phyloP scores from a whole-genome alignment of 345 rosid species.

The Noccaea caerulescens region DNA sequence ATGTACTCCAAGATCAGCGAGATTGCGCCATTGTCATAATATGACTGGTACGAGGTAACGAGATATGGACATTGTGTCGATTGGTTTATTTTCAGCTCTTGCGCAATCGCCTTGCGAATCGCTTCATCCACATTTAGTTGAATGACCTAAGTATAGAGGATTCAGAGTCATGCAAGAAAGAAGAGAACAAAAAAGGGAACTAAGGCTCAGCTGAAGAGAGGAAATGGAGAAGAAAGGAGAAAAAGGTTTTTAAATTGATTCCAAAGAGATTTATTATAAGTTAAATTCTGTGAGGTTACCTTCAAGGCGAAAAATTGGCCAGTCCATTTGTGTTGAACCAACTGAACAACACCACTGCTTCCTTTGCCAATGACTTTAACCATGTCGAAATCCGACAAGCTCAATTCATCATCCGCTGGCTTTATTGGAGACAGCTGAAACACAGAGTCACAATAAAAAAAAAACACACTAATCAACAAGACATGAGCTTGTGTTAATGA shows the following conservation, averaged over 20 bases:
- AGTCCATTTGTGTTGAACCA: conserved; percentile 97
- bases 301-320: conserved; percentile 88
- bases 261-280: not conserved
- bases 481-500: not conserved
- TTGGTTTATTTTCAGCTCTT: conserved; percentile 82
- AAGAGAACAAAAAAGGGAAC: conserved; percentile 13
- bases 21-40: conserved; percentile 76
- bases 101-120: conserved; percentile 65
- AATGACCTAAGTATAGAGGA: conserved; percentile 54
- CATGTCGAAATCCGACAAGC: conserved; percentile 71
- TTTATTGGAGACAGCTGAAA: conserved; percentile 71
- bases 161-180: conserved; percentile 19
- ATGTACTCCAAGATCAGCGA: conserved; percentile 88
- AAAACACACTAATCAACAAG: conserved; percentile 4
- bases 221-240: not conserved
- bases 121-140: conserved; percentile 80
- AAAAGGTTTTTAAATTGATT: not conserved
- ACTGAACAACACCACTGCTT: conserved; percentile 86
- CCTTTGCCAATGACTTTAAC: conserved; percentile 93
- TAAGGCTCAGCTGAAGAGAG: not conserved
- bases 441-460: not conserved
- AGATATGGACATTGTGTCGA: conserved; percentile 77
- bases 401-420: conserved; percentile 76
- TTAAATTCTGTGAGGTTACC: conserved; percentile 52
- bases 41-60: conserved; percentile 83